Conservation (phyloP, 345 rosid genomes). For the Kandelia obovata region DNA sequence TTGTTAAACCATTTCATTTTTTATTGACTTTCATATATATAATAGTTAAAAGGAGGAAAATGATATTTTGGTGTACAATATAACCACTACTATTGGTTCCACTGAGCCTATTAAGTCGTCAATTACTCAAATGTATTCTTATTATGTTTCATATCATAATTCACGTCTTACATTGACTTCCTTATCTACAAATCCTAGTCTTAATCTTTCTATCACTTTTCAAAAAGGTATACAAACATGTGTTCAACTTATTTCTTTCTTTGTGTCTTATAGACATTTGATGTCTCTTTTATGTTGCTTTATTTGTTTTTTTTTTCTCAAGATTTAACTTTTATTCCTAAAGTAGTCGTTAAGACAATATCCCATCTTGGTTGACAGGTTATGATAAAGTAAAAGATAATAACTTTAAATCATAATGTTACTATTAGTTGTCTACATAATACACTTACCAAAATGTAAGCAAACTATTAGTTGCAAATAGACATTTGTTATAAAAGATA, state of each 20-base stretch:
- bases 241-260: not conserved
- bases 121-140: not conserved
- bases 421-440: not conserved
- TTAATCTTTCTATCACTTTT: not conserved
- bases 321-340: not conserved
- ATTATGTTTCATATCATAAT: not conserved
- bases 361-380: not conserved
- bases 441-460: not conserved
- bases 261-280: not conserved
- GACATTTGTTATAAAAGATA: not conserved
- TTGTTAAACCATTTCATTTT: not conserved
- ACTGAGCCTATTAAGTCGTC: not conserved
- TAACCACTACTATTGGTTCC: not conserved
- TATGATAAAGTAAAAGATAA: not conserved
- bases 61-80: not conserved
- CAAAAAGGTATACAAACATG: not conserved
- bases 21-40: not conserved
- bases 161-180: not conserved
- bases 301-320: not conserved
- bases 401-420: not conserved
- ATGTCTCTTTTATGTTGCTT: not conserved
- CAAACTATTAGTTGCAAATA: not conserved
- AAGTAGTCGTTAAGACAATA: not conserved
- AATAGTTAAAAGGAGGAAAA: not conserved
- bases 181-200: no score